phyloP scores from a whole-genome alignment of 345 rosid genomes.

The Populus nigra region DNA sequence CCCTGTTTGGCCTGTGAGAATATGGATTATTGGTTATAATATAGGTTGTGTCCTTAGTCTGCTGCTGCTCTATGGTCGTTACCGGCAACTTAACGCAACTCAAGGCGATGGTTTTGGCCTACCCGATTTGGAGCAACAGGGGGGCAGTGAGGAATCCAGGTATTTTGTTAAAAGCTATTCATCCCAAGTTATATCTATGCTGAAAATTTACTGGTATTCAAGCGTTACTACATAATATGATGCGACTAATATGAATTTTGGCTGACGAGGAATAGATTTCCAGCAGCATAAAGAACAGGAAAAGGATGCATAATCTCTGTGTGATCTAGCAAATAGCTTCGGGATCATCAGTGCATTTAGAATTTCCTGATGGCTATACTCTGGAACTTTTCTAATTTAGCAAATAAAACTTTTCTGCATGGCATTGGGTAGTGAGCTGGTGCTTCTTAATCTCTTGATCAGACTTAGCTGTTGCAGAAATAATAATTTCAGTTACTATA shows the following conservation, averaged over 20 bases:
- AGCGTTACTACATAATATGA: background rate
- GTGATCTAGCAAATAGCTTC: background rate
- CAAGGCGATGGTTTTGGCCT: slow-evolving; percentile 53
- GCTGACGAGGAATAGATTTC: background rate
- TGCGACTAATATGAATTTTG: background rate
- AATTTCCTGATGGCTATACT: background rate
- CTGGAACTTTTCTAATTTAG: too few relatives aligned
- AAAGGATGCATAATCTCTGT: background rate
- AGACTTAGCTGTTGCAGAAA: background rate
- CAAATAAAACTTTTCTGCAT: background rate
- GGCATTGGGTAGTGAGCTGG: background rate
- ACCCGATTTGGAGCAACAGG: slow-evolving; percentile 70
- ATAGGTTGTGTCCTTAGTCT: slow-evolving; percentile 72
- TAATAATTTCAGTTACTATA: background rate
- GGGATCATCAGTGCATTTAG: background rate
- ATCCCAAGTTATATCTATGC: background rate
- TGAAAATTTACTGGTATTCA: background rate
- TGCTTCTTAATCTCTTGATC: background rate
- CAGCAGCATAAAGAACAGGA: background rate
- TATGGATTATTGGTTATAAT: slow-evolving; percentile 85
- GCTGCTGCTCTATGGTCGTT: slow-evolving; percentile 74
- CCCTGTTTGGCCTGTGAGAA: slow-evolving; percentile 91
- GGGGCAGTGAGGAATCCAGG: slow-evolving; percentile 78
- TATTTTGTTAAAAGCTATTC: slow-evolving; percentile 16
- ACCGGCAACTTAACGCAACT: slow-evolving; percentile 38